Evolutionary conservation across 257 asterid genomes (phyloP).

Genomic region (Knoxia roxburghii): DNA sequence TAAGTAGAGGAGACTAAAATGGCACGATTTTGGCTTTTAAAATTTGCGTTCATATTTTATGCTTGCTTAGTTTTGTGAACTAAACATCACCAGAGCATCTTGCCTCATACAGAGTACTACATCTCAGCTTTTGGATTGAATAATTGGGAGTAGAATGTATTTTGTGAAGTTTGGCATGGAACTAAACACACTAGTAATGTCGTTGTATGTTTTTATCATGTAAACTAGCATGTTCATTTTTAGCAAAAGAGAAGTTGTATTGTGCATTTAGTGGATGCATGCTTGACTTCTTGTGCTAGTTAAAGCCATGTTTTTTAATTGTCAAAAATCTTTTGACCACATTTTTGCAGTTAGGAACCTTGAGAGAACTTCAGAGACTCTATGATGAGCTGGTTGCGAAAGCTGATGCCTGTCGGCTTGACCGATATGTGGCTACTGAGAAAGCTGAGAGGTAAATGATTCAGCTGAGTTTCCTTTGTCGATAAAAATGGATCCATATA

Average conservation of each 20-base stretch:
- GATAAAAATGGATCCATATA: neutral
- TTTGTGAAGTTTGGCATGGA: neutral
- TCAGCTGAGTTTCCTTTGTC: neutral
- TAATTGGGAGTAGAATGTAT: no score
- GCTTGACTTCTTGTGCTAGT: neutral
- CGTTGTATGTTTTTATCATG: neutral
- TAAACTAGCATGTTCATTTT: neutral
- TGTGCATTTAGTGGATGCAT: neutral
- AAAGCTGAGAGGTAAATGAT: conserved; percentile 61
- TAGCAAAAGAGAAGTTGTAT: neutral
- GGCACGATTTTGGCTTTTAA: neutral
- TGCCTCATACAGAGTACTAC: neutral
- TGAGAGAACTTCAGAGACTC: conserved; percentile 82
- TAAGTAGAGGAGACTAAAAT: neutral
- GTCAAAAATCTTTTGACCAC: conserved; percentile 16
- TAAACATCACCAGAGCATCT: neutral
- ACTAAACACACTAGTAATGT: neutral
- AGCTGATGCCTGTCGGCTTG: conserved; percentile 69
- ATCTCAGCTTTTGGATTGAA: neutral
- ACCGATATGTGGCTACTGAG: conserved; percentile 60
- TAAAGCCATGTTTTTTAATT: neutral
- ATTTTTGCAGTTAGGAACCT: conserved; percentile 64
- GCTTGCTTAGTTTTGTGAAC: neutral
- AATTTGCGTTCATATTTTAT: neutral
- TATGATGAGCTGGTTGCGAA: conserved; percentile 76